Evolutionary conservation across 768 basidiomycete species (phyloP).

Genomic region (Tubosaeta sp.): DNA sequence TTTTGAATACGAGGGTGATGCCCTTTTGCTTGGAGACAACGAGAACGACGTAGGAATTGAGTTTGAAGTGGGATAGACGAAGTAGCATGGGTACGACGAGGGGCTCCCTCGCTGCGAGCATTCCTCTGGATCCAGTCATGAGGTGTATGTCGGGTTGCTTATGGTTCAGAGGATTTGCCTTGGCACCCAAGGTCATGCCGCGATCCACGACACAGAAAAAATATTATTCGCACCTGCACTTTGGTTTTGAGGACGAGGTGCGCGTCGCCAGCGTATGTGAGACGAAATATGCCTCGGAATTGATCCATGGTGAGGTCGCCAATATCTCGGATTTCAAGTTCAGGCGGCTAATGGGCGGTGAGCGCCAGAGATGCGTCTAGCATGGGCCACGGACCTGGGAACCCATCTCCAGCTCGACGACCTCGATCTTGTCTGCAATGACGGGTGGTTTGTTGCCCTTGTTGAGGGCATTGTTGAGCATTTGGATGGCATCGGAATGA

Average conservation of each 20-base stretch:
- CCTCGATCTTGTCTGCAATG: slow-evolving; percentile 96
- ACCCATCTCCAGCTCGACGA: slow-evolving; percentile 99
- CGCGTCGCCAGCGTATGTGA: slow-evolving; percentile 94
- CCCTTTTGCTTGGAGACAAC: slow-evolving; percentile 98
- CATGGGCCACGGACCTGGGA: slow-evolving; percentile 61
- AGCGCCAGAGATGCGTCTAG: not conserved
- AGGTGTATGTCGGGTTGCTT: slow-evolving; percentile 88
- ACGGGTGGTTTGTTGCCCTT: slow-evolving; percentile 97
- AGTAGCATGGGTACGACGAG: slow-evolving; percentile 98
- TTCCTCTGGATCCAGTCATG: slow-evolving; percentile 76
- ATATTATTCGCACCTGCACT: slow-evolving; percentile 64
- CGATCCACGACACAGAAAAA: not conserved
- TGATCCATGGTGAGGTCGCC: slow-evolving; percentile 95
- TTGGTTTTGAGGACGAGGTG: slow-evolving; percentile 83
- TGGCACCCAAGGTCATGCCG: slow-evolving; percentile 6
- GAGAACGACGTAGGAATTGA: slow-evolving; percentile 94
- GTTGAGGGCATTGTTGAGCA: slow-evolving; percentile 96
- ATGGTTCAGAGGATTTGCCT: slow-evolving; percentile 95
- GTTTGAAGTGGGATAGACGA: slow-evolving; percentile 90
- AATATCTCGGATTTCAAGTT: slow-evolving; percentile 95
- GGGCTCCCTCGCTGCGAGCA: slow-evolving; percentile 92
- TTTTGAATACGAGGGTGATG: slow-evolving; percentile 99
- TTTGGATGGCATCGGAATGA: slow-evolving; percentile 91
- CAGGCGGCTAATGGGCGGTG: slow-evolving; percentile 70
- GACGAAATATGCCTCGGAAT: slow-evolving; percentile 93